phyloP scores from a whole-genome alignment of 805 yeast species.

The Scheffersomyces spartinae region DNA sequence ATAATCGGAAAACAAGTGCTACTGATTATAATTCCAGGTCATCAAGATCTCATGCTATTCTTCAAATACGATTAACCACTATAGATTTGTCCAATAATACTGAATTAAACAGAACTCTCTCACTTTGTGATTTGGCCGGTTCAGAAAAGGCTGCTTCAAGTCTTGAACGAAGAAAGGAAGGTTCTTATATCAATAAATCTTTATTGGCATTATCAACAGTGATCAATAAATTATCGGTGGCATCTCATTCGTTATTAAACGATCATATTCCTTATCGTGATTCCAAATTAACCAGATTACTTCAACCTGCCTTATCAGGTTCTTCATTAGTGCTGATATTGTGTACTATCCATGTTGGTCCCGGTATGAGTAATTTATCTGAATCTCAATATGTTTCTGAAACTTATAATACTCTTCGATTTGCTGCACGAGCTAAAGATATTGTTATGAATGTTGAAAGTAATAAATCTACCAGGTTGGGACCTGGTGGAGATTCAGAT shows the following conservation, averaged over 20 bases:
- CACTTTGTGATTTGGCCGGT: constrained; percentile 92
- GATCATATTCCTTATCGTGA: constrained; percentile 89
- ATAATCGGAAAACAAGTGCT: constrained; percentile 66
- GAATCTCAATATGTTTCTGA: constrained; percentile 47
- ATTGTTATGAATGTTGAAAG: constrained; percentile 58
- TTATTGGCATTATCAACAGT: constrained; percentile 84
- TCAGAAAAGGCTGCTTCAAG: constrained; percentile 77
- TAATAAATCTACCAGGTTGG: constrained; percentile 25
- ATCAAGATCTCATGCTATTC: constrained; percentile 86
- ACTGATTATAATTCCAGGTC: constrained; percentile 84
- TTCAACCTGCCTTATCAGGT: constrained; percentile 90
- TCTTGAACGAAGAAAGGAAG: constrained; percentile 85
- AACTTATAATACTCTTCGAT: constrained; percentile 76
- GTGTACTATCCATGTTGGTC: constrained; percentile 72
- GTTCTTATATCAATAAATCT: constrained; percentile 86
- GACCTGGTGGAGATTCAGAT: constrained; percentile 35
- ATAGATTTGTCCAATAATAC: constrained; percentile 28
- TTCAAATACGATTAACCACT: constrained; percentile 49
- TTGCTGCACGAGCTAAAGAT: constrained; percentile 90
- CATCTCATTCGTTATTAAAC: constrained; percentile 9
- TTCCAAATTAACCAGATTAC: constrained; percentile 76
- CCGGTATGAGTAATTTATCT: constrained; percentile 7
- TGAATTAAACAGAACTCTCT: constrained; percentile 47
- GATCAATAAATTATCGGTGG: constrained; percentile 56
- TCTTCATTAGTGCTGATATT: constrained; percentile 72